Conservation (phyloP, 495 filamentous ascomycete species). For the Lasiosphaeriaceae sp. region DNA sequence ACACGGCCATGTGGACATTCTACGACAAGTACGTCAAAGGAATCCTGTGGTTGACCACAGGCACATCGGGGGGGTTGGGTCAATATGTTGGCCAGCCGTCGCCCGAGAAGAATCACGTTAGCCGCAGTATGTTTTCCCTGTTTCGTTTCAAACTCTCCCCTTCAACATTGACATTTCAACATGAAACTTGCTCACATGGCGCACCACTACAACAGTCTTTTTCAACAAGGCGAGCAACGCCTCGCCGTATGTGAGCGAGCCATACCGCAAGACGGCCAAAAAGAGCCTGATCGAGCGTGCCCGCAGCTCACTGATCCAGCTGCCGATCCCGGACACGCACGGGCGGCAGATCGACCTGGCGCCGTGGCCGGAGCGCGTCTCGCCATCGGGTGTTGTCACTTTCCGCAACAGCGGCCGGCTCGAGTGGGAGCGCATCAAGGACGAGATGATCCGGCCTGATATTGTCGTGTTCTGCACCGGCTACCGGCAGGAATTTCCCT, state of each 20-base stretch:
- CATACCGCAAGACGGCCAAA: slow-evolving; percentile 25
- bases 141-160: too few species aligned
- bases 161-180: too few species aligned
- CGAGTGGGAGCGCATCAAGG: slow-evolving; percentile 28
- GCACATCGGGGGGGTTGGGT: slow-evolving; percentile 35
- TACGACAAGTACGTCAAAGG: slow-evolving; percentile 38
- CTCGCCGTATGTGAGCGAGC: slow-evolving; percentile 35
- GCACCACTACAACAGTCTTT: slow-evolving; percentile 25
- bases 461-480: slow-evolving; percentile 38
- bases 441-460: slow-evolving; percentile 30
- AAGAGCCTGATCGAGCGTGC: slow-evolving; percentile 9
- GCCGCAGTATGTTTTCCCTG: too few species aligned
- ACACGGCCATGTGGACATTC: slow-evolving; percentile 35
- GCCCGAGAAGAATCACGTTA: slow-evolving; percentile 20
- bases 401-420: slow-evolving; percentile 26
- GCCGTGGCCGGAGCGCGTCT: slow-evolving; percentile 32
- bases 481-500: slow-evolving; percentile 41
- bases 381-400: slow-evolving; percentile 18
- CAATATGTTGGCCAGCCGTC: slow-evolving; percentile 37
- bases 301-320: slow-evolving; percentile 30
- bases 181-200: too few species aligned
- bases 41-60: slow-evolving; percentile 37
- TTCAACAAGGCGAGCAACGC: slow-evolving; percentile 40
- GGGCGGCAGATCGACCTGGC: slow-evolving; percentile 34
- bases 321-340: slow-evolving; percentile 20